Conservation (phyloP, 2,329 filamentous ascomycete genomes). For the Aureobasidium mangrovei region DNA sequence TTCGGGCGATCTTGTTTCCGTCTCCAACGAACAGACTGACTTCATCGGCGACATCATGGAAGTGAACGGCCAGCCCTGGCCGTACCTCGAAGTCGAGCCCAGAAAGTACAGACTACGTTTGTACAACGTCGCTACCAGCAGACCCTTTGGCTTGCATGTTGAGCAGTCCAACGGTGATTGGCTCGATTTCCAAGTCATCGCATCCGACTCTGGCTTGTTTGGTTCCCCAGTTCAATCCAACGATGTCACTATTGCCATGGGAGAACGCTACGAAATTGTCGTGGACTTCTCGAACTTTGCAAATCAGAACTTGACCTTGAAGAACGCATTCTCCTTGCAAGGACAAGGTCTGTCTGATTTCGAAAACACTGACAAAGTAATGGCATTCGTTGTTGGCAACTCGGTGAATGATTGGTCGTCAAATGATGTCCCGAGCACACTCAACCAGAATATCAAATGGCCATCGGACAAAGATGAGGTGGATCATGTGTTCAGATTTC, state of each 20-base stretch:
- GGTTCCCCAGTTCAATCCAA: constrained; percentile 35
- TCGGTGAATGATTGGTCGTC: constrained; percentile 30
- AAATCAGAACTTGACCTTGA: constrained; percentile 35
- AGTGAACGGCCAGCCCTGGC: constrained; percentile 53
- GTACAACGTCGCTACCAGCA: constrained; percentile 41
- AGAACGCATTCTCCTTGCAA: constrained; percentile 15
- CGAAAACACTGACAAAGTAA: constrained; percentile 43
- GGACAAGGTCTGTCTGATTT: constrained; percentile 40
- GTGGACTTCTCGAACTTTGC: constrained; percentile 45
- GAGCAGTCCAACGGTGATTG: constrained; percentile 26
- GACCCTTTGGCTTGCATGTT: constrained; percentile 45
- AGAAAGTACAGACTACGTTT: constrained; percentile 52
- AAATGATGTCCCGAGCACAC: constrained; percentile 27
- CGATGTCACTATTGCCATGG: constrained; percentile 43
- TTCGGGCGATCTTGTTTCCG: constrained; percentile 43
- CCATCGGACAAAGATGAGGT: constrained; percentile 21
- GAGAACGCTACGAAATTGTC: constrained; percentile 51
- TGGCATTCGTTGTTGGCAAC: constrained; percentile 28
- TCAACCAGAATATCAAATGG: constrained; percentile 22
- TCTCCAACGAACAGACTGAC: constrained; percentile 34
- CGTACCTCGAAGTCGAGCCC: constrained; percentile 48
- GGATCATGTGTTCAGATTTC: constrained; percentile 28
- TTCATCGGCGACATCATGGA: constrained; percentile 51
- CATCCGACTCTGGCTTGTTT: constrained; percentile 47
- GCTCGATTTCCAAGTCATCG: constrained; percentile 46